Evolutionary conservation across 2,329 filamentous ascomycete genomes (phyloP), one percentile per base, ranked within the genome.

Genomic region (Aspergillus tamarii): DNA sequence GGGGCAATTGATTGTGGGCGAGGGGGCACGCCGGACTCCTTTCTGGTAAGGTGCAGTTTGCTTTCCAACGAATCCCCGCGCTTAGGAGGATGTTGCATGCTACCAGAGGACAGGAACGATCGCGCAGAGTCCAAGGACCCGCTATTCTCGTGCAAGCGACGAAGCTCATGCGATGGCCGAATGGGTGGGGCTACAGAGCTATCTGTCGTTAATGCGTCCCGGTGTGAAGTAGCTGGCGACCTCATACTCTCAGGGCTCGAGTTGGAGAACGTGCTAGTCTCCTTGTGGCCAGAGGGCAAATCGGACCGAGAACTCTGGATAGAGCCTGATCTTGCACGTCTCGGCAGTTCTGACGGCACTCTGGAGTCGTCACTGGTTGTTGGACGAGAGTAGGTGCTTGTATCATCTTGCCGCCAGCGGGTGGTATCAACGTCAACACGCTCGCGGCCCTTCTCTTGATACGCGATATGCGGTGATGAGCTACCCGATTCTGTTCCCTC

Each of bases 381-480:
- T 52, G 62, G 28, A 23, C 52, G 52, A 26, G 52, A 55, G 34
- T 55, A 55, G 14, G 32, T 8, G 30, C n/a, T 68, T 26, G 77
- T 70, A 6, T 68, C 73, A 30, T 75, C 70, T 65, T 73, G 70
- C 41, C 73, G 72, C 70, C 73, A 75, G 23, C 70, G 72, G 45
- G 62, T 59, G 10, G 70, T 54, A 39, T 74, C 73, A 16, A 57
- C 56, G 3, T 88, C 87, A 0, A 88, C 89, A 5, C 84, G 79
- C 64, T 88, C 84, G 52, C 91, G 87, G 2, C 88, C 87, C 77
- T 94, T 95, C 72, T 96, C 92, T 76, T 96, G 93, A 75, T 93
- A 96, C 26, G 93, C 91, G 71, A 96, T 96, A 73, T 97, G 93
- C n/a, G 93, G 92, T 19, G 92, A 93, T 2, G 88, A 86, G 64